Percentiles rank a stretch among this genome's conserved stretches.
These are phyloP conservation scores for Chlorella variabilis DNA, from an alignment of 163 green algal species.

Conservation along the genomic window DNA sequence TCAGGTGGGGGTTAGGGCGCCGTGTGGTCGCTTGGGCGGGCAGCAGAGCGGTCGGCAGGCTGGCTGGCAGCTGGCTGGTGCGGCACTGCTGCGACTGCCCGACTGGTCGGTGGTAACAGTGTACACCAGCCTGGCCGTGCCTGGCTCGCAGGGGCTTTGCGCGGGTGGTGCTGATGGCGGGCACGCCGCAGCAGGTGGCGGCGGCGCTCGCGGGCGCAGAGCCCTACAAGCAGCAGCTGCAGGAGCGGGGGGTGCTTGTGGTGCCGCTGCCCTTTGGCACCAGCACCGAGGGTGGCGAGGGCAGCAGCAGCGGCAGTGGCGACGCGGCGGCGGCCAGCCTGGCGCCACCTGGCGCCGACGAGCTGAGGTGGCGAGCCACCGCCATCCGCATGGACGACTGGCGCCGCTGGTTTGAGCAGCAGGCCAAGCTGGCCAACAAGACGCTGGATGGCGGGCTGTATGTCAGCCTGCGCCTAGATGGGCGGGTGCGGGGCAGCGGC, in stretches of 20 bases:
- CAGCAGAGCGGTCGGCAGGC: background rate
- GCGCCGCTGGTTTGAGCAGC: slow-evolving; percentile 77
- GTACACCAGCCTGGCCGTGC: background rate
- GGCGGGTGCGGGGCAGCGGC: slow-evolving; percentile 72
- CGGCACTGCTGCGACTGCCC: slow-evolving; percentile 37
- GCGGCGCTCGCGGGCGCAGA: slow-evolving; percentile 67
- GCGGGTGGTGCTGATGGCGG: slow-evolving; percentile 58
- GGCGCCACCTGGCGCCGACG: slow-evolving; percentile 16
- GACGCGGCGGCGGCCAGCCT: background rate
- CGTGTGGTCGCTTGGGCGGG: slow-evolving; percentile 9
- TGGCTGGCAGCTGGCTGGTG: background rate
- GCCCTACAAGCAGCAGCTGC: slow-evolving; percentile 69
- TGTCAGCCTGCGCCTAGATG: slow-evolving; percentile 83
- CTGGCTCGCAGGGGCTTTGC: slow-evolving; percentile 15
- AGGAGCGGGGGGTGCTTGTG: slow-evolving; percentile 77
- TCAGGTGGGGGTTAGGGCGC: too few relatives aligned
- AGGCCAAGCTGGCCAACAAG: slow-evolving; percentile 64
- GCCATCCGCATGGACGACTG: slow-evolving; percentile 65
- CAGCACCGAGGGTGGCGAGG: background rate
- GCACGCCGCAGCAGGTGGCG: slow-evolving; percentile 67
- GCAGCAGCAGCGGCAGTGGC: background rate
- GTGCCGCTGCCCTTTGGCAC: slow-evolving; percentile 60
- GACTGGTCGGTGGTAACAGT: background rate
- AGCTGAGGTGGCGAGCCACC: slow-evolving; percentile 61
- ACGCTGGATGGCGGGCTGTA: slow-evolving; percentile 77